Evolutionary conservation across 1,284 basidiomycete species (phyloP), one percentile per base, ranked within the genome.

Genomic region (Rhizoctonia solani): DNA sequence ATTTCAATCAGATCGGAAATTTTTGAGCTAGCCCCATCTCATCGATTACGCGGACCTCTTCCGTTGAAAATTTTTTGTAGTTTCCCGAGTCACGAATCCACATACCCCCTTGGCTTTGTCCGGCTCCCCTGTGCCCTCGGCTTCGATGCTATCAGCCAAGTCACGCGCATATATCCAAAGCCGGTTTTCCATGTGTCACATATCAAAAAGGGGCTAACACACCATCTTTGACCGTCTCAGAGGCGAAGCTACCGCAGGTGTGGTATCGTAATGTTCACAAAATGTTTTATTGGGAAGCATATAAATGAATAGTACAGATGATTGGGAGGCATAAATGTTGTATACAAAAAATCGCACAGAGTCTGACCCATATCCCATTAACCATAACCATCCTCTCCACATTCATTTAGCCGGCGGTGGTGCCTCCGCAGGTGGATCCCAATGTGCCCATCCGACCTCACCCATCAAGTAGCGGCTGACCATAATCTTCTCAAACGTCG

Each of bases 401-500:
- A 19, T 21, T 67, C 56, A 63, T 41, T 53, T 66, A 52, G 50
- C 32, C n/a, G n/a, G n/a, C n/a, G n/a, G n/a, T 41, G 58, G 39
- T 68, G 16, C 14, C 58, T 61, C 58, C 30, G 29, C 34, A 21
- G 44, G 41, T 9, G 58, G 58, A 14, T 34, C 32, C 14, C 32
- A 61, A 27, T 32, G 32, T 21, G 81, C 81, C 87, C 88, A 90
- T 8, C 88, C 87, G 23, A 81, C 83, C 37, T 78, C 76, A 25
- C 91, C 92, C 54, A 81, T 81, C 58, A 96, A 79, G 80, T 95
- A 95, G 39, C 85, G 84, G 74, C 86, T 87, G 72, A 88, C 82
- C 56, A 92, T 79, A 66, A 96, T 86, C 74, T 83, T 82, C 74
- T 92, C 89, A 74, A 94, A 93, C 2, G 87, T 87, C n/a, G 93